These are phyloP conservation scores for Psophocarpus tetragonolobus DNA, from an alignment of 306 rosid species.

Conservation along the genomic window DNA sequence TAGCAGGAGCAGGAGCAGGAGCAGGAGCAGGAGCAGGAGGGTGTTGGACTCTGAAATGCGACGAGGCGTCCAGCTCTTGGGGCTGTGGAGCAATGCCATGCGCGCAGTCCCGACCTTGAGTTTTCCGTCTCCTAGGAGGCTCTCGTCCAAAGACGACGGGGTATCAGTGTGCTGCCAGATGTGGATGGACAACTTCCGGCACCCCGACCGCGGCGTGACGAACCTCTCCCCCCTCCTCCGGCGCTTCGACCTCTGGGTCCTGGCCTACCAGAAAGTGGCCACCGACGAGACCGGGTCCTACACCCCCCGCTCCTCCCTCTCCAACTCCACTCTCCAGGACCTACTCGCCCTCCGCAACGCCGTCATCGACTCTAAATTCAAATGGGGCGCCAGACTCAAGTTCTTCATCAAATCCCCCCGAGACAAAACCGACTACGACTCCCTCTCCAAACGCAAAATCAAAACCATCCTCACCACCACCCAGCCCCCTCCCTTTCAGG, in stretches of 20 bases:
- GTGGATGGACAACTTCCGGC: conserved; percentile 87
- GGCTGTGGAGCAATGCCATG: conserved; percentile 25
- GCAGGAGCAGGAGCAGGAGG: no score
- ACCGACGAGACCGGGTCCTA: conserved; percentile 88
- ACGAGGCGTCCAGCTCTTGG: no score
- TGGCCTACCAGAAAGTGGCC: conserved; percentile 85
- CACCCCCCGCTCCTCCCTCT: conserved; percentile 61
- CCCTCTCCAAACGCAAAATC: conserved; percentile 79
- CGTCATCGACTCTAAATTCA: conserved; percentile 74
- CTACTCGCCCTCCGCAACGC: conserved; percentile 83
- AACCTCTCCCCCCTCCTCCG: conserved; percentile 69
- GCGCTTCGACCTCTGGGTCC: conserved; percentile 81
- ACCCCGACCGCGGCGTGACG: conserved; percentile 59
- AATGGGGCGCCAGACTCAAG: conserved; percentile 84
- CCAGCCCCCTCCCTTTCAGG: conserved; percentile 84
- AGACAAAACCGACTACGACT: conserved; percentile 71
- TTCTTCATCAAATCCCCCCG: conserved; percentile 66
- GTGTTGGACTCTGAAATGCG: no score
- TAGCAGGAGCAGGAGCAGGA: no score
- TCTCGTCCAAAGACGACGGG: conserved; percentile 78
- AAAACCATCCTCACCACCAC: conserved; percentile 74
- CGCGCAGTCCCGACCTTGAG: conserved; percentile 27
- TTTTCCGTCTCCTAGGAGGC: no score
- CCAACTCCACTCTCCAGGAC: conserved; percentile 64
- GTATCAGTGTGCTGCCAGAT: conserved; percentile 64